Evolutionary conservation across 164 flowering plant species (phyloP).

Genomic region (Berberis thunbergii): DNA sequence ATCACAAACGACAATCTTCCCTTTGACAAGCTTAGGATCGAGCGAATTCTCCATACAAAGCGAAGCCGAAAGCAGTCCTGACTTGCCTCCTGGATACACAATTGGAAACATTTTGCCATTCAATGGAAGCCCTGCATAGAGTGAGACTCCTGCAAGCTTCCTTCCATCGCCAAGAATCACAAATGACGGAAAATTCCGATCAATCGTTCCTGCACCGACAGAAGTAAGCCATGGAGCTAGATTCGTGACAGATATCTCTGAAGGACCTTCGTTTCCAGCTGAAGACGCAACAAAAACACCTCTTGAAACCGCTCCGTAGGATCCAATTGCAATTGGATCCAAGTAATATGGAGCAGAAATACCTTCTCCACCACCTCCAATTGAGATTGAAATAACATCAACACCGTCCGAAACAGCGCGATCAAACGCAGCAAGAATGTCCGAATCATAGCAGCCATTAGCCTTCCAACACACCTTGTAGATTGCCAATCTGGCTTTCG

Average conservation of each 20-base stretch:
- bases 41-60: constrained; percentile 71
- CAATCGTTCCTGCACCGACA: constrained; percentile 83
- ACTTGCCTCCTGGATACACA: constrained; percentile 51
- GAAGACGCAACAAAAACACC: constrained; percentile 75
- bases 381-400: constrained; percentile 76
- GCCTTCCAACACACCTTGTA: constrained; percentile 92
- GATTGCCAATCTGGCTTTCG: constrained; percentile 72
- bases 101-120: constrained; percentile 44
- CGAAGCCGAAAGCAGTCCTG: constrained; percentile 47
- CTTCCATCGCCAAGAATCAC: constrained; percentile 56
- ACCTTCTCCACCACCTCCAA: constrained; percentile 72
- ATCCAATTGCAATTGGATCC: constrained; percentile 75
- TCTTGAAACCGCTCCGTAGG: constrained; percentile 50
- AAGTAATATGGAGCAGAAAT: constrained; percentile 63
- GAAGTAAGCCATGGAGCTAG: constrained; percentile 77
- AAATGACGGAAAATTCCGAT: constrained; percentile 61
- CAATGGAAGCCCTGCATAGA: constrained; percentile 56
- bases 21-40: constrained; percentile 40
- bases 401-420: constrained; percentile 85
- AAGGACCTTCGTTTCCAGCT: constrained; percentile 79
- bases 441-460: constrained; percentile 83
- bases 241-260: constrained; percentile 61
- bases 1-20: constrained; percentile 78
- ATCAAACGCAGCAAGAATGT: constrained; percentile 83
- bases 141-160: constrained; percentile 54